A percentile compares a stretch with the other conserved stretches of the same genome.
phyloP scores from a whole-genome alignment of 2,329 filamentous ascomycete genomes.

The Microsporum canis region DNA sequence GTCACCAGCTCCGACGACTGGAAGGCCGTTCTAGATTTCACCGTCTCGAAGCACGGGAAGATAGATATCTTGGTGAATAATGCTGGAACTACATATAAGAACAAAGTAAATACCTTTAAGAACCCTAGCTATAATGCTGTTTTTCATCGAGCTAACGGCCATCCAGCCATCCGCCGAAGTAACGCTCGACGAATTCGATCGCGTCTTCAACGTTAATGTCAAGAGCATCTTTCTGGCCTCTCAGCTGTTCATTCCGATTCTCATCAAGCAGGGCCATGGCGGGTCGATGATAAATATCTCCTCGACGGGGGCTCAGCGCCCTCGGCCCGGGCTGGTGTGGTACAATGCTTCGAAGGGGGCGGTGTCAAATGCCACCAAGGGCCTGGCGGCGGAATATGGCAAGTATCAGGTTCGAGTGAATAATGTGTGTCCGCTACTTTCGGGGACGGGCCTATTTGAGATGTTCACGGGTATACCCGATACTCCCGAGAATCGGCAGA shows the following conservation, averaged over 20 bases:
- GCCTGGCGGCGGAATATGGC: conserved; percentile 62
- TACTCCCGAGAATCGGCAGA: conserved; percentile 35
- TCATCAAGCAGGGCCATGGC: conserved; percentile 31
- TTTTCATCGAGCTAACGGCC: background rate
- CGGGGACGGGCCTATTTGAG: conserved; percentile 52
- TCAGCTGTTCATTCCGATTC: conserved; percentile 24
- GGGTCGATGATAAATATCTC: conserved; percentile 38
- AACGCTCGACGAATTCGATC: conserved; percentile 35
- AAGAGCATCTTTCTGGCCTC: conserved; percentile 32
- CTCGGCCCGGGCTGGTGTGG: conserved; percentile 35
- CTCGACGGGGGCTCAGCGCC: conserved; percentile 33
- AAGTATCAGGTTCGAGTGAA: conserved; percentile 63
- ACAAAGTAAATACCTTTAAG: conserved; percentile 23
- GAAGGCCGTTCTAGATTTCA: conserved; percentile 22
- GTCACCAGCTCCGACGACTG: conserved; percentile 27
- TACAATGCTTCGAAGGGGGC: conserved; percentile 37
- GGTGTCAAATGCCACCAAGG: conserved; percentile 46
- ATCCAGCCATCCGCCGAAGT: conserved; percentile 31
- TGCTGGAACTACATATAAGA: conserved; percentile 34
- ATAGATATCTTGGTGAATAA: conserved; percentile 40
- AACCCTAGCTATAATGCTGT: background rate
- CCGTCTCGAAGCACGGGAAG: conserved; percentile 23
- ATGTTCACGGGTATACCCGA: conserved; percentile 32
- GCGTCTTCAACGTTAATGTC: conserved; percentile 36
- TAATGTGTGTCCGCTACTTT: conserved; percentile 57